phyloP scores from a whole-genome alignment of 805 yeast species.

The Candida berthetii region DNA sequence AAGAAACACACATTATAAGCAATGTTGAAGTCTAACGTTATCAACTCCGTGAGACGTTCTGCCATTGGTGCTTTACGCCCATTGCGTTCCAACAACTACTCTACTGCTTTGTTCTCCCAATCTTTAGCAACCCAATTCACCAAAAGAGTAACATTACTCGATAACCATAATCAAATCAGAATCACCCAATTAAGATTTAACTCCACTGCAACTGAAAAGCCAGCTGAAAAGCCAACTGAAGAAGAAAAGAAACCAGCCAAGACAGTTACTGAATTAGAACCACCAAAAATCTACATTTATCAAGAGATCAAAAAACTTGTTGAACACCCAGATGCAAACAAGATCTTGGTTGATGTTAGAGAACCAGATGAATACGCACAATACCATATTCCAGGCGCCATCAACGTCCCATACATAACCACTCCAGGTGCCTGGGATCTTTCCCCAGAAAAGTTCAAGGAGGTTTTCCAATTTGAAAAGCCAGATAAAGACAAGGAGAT shows the following conservation, averaged over 20 bases:
- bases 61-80: background rate
- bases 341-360: slow-evolving; percentile 79
- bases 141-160: background rate
- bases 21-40: background rate
- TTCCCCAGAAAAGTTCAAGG: slow-evolving; percentile 70
- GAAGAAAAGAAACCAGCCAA: slow-evolving; percentile 6
- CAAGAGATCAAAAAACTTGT: slow-evolving; percentile 42
- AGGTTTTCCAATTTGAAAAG: slow-evolving; percentile 74
- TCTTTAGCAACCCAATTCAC: background rate
- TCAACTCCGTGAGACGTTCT: background rate
- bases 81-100: background rate
- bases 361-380: slow-evolving; percentile 72
- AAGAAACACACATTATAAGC: no score
- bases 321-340: slow-evolving; percentile 35
- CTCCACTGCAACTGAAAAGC: background rate
- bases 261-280: background rate
- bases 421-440: slow-evolving; percentile 90
- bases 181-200: background rate
- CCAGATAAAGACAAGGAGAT: slow-evolving; percentile 68
- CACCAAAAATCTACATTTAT: slow-evolving; percentile 46
- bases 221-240: slow-evolving; percentile 6
- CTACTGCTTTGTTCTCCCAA: background rate
- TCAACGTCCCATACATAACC: slow-evolving; percentile 85
- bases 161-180: background rate
- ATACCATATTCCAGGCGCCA: slow-evolving; percentile 79